phyloP scores from a whole-genome alignment of 257 asterid genomes.

The Primulina tabacum region DNA sequence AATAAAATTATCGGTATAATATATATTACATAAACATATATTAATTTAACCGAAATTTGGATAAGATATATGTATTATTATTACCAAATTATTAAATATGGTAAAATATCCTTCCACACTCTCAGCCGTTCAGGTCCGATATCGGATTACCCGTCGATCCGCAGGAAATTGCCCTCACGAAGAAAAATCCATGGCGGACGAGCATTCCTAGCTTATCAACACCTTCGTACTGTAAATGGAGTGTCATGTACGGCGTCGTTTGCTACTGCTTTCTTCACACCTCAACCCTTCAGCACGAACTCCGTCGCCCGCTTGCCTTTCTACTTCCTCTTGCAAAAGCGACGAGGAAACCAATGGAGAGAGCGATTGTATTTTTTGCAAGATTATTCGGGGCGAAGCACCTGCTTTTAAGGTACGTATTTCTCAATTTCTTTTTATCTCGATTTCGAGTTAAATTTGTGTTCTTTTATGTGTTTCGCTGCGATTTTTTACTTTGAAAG shows the following conservation, averaged over 20 bases:
- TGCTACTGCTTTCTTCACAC: conserved; percentile 65
- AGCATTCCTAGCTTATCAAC: conserved; percentile 15
- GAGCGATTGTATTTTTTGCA: conserved; percentile 63
- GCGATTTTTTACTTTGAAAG: too few species aligned
- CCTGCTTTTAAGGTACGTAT: conserved; percentile 67
- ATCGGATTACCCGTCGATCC: too few species aligned
- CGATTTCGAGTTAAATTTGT: background rate
- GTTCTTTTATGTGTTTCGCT: conserved; percentile 2
- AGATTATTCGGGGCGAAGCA: conserved; percentile 65
- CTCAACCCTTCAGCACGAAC: conserved; percentile 36
- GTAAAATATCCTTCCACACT: too few species aligned
- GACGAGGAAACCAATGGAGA: conserved; percentile 15
- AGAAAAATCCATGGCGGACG: conserved; percentile 27
- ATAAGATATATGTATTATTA: too few species aligned
- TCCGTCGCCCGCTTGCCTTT: conserved; percentile 30
- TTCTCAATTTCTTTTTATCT: conserved; percentile 2
- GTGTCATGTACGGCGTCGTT: conserved; percentile 66
- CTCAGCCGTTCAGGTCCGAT: too few species aligned
- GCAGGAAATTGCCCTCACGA: too few species aligned
- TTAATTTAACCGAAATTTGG: too few species aligned
- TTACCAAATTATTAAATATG: too few species aligned
- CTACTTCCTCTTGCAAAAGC: conserved; percentile 30
- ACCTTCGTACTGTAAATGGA: conserved; percentile 37
- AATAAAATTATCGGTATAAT: too few species aligned
- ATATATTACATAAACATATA: too few species aligned